phyloP scores from a whole-genome alignment of 78 protist species.

The Corallochytrium limacisporum region DNA sequence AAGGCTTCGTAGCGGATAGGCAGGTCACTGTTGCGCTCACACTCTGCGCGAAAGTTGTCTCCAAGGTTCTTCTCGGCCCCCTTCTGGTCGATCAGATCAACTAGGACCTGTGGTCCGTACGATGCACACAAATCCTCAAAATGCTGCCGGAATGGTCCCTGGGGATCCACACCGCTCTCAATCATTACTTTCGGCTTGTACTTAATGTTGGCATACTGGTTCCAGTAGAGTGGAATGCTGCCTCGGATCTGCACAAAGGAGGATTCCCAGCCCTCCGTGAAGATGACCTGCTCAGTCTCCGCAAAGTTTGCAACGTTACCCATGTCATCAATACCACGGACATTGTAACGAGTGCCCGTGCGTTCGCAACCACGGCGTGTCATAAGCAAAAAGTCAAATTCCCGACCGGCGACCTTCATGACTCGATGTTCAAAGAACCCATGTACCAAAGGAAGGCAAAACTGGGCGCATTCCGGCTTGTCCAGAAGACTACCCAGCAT shows the following conservation, averaged over 20 bases:
- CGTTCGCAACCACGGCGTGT: neutral
- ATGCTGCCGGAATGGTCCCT: neutral
- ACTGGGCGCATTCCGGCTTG: neutral
- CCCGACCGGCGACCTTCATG: neutral
- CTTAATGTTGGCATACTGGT: neutral
- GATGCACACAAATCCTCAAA: neutral
- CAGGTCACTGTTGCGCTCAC: too few relatives aligned
- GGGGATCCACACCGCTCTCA: neutral
- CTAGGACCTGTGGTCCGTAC: neutral
- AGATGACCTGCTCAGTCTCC: slow-evolving; percentile 45
- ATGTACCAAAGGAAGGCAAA: neutral
- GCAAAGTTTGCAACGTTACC: slow-evolving; percentile 72
- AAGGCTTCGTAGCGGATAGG: neutral
- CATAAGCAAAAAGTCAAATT: neutral
- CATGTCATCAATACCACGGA: slow-evolving; percentile 49
- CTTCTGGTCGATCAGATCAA: neutral
- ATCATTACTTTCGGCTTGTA: neutral
- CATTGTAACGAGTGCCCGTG: slow-evolving; percentile 52
- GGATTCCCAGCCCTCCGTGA: neutral
- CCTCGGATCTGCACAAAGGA: slow-evolving; percentile 31
- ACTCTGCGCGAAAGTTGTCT: neutral
- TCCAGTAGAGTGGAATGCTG: slow-evolving; percentile 65
- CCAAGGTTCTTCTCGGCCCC: neutral
- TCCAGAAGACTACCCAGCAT: neutral
- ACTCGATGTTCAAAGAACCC: neutral